Base-by-base conservation (phyloP, 352 stramenopile species). In the Elongisporangium anandrum region DNA sequence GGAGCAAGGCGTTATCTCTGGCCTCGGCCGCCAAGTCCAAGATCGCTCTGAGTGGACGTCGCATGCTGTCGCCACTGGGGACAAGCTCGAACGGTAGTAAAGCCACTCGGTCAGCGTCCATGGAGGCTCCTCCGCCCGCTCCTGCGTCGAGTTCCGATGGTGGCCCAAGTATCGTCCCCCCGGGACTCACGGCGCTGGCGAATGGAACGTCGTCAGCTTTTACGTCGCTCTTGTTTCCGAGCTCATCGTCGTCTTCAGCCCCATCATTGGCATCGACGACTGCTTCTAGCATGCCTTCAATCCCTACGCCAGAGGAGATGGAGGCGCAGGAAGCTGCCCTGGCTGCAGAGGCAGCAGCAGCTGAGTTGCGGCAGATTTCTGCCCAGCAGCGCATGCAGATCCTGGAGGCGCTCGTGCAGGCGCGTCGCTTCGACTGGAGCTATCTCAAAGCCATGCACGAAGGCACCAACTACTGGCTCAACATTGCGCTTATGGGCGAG, bases 361-460 rank as follows among this genome's bases (percentile, higher is more conserved):
- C 70, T 20, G 66, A 76, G 13, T 72, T 81, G 20, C 70, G 66
- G 24, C 75, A 86, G 48, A 74, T 87, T 41, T 79, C 79, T 50
- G 63, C 72, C 0, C 79, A 92, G 62, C 85, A 94, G 64, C 69
- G 79, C 26, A 83, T 88, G 73, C 74, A 76, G 52, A 74, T 90
- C 38, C 56, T 94, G 34, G 85, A 91, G 54, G 76, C 91, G 20
- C 73, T 94, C 13, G 79, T 92, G 48, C 75, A 88, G 72, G 67
- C 79, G 24, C 77, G 85, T 15, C 81, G 83, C 21, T 77, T 75
- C 13, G 85, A 94, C 71, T 91, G 80, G 76, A 88, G 65, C 49
- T 94, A 94, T 66, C 58, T 94, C 34, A 90, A 90, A 60, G 69
- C 74, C 19, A 90, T 94, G 79, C 85, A 94, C 56, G 69, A 83